These are phyloP conservation scores for Phoma sp. DNA, from an alignment of 2,329 filamentous ascomycete genomes.

Conservation along the genomic window DNA sequence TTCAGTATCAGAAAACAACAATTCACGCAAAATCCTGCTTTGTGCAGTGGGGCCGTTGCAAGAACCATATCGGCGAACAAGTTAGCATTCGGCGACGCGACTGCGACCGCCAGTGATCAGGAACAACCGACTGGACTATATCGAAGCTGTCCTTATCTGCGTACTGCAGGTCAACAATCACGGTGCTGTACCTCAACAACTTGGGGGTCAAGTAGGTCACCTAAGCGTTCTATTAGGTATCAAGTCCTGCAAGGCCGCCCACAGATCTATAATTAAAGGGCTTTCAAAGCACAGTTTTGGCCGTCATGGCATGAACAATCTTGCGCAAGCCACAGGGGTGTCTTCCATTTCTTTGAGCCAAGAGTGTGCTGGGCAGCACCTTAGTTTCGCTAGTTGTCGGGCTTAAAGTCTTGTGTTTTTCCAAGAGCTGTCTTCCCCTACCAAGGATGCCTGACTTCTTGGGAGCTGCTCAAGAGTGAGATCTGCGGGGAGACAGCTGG, in stretches of 20 bases:
- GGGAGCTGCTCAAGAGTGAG: slow-evolving; percentile 17
- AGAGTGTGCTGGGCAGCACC: background rate
- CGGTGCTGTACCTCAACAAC: too few relatives aligned
- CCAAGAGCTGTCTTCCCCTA: slow-evolving; percentile 17
- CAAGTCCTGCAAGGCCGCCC: too few relatives aligned
- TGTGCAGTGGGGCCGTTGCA: background rate
- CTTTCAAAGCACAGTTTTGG: background rate
- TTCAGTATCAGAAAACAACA: too few relatives aligned
- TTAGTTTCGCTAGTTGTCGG: slow-evolving; percentile 5
- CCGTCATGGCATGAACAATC: background rate
- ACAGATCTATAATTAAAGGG: background rate
- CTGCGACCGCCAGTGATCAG: too few relatives aligned
- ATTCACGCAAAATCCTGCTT: background rate
- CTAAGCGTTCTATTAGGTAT: too few relatives aligned
- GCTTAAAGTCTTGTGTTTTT: slow-evolving; percentile 13
- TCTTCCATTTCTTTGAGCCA: background rate
- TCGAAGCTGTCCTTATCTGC: too few relatives aligned
- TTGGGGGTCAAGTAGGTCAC: too few relatives aligned
- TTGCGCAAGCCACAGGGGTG: background rate
- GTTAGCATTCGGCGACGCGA: background rate
- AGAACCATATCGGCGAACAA: background rate
- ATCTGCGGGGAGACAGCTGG: slow-evolving; percentile 20
- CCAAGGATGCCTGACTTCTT: slow-evolving; percentile 22
- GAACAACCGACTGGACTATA: too few relatives aligned
- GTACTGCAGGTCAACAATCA: too few relatives aligned